These are phyloP conservation scores for Thermothelomyces thermophilus DNA, from an alignment of 2,329 filamentous ascomycete genomes.

Conservation along the genomic window DNA sequence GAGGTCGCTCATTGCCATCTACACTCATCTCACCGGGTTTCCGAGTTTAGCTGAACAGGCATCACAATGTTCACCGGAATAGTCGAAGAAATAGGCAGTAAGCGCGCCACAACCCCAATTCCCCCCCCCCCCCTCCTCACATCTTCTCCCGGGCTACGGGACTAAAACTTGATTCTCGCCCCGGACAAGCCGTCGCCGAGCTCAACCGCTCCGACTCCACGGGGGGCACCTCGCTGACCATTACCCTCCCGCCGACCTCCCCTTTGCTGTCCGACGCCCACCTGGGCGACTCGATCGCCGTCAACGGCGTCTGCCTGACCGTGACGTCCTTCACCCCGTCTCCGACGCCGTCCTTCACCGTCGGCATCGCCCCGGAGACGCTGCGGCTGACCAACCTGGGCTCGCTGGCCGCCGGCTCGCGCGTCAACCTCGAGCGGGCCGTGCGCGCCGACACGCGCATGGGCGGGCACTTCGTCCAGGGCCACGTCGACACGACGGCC, in stretches of 20 bases:
- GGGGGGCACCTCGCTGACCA: conserved; percentile 84
- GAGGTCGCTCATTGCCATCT: background rate
- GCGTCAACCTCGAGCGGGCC: conserved; percentile 89
- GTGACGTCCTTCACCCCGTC: conserved; percentile 54
- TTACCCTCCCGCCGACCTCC: conserved; percentile 59
- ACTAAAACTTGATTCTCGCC: background rate
- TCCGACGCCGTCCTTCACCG: conserved; percentile 59
- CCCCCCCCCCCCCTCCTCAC: background rate
- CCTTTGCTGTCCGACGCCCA: conserved; percentile 77
- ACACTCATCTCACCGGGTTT: background rate
- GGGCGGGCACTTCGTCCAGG: conserved; percentile 97
- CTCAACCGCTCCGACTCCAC: conserved; percentile 75
- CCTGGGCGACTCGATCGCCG: conserved; percentile 85
- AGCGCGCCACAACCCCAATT: conserved; percentile 30
- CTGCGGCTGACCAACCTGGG: conserved; percentile 95
- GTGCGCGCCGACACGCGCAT: conserved; percentile 88
- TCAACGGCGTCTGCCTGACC: conserved; percentile 95
- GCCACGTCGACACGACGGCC: conserved; percentile 89
- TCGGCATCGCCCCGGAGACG: conserved; percentile 92
- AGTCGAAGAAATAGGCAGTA: conserved; percentile 88
- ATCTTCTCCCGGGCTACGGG: conserved; percentile 8
- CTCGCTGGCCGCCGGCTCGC: conserved; percentile 54
- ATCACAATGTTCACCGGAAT: conserved; percentile 88
- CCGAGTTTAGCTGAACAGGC: background rate
- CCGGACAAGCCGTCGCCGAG: conserved; percentile 64